Evolutionary conservation across 1,284 basidiomycete species (phyloP), one percentile per base, ranked within the genome.

Genomic region (Ceratobasidium sp.): DNA sequence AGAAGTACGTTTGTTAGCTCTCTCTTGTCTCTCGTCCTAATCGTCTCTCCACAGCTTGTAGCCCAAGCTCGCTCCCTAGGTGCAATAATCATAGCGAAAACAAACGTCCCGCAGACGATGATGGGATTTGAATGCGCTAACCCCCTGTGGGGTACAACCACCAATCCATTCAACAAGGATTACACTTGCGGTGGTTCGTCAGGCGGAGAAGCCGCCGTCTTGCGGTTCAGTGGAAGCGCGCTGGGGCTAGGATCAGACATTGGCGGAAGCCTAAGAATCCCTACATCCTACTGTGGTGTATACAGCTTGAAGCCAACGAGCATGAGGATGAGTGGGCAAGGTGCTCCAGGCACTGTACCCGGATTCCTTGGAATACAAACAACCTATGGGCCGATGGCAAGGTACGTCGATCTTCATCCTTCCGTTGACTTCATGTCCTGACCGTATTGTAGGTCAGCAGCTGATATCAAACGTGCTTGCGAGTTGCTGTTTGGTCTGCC

Each of bases 101-200:
- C 92, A 45, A 96, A 96, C 78, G 84, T 92, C 21, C 86, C 88
- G 1, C 91, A 95, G 80, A 93, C 92, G 0, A 88, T 96, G 84
- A 87, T 96, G 73, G 87, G 91, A 1, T 95, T 94, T 76, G 94
- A 97, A 80, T 94, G 93, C 78, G 81, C 80, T n/a, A 96, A 96
- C 78, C 92, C 93, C 1, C 80, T 96, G 5, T 96, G 90, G 84
- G 93, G 93, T 0, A 81, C 84, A 14, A 88, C 92, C 0, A 81
- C 82, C 36, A 94, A 95, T 78, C 93, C 94, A 0, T 88, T 88
- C 81, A 86, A 85, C 72, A 79, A 83, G 2, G 36, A 82, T 1
- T 89, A 90, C 77, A 90, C 89, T 0, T 86, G 84, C 62, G 93
- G 94, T 26, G 94, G 93, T 3, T 90, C 88, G 50, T 89, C 89